phyloP scores from a whole-genome alignment of 2,329 filamentous ascomycete species.

The Scytalidium lignicola region DNA sequence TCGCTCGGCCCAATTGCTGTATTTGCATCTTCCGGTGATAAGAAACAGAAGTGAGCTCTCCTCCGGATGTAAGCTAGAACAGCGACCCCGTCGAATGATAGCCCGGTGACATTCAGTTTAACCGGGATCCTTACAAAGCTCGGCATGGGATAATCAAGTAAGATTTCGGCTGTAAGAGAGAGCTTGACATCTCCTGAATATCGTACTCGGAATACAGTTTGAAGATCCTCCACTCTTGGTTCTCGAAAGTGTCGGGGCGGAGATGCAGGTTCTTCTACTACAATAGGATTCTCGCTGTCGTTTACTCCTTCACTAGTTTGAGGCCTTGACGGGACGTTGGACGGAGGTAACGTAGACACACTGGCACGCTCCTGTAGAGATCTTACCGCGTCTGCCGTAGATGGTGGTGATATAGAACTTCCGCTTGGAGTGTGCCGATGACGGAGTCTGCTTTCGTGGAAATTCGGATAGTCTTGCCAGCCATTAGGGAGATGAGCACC shows the following conservation, averaged over 20 bases:
- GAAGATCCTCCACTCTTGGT: conserved; percentile 77
- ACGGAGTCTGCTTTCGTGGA: conserved; percentile 6
- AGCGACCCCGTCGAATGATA: conserved; percentile 92
- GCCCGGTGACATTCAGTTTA: conserved; percentile 87
- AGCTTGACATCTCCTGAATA: conserved; percentile 86
- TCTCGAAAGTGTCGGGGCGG: conserved; percentile 58
- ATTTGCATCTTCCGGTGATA: conserved; percentile 85
- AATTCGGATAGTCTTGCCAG: conserved; percentile 34
- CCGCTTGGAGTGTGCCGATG: conserved; percentile 25
- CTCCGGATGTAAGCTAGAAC: conserved; percentile 88
- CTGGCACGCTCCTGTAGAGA: conserved; percentile 53
- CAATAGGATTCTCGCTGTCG: conserved; percentile 24
- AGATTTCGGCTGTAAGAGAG: conserved; percentile 87
- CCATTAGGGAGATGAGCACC: conserved; percentile 58
- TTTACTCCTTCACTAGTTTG: conserved; percentile 47
- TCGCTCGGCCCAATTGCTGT: conserved; percentile 50
- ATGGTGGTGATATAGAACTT: conserved; percentile 24
- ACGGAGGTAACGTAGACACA: conserved; percentile 56
- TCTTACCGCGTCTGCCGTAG: conserved; percentile 36
- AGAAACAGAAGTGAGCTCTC: conserved; percentile 87
- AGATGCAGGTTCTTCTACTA: conserved; percentile 24
- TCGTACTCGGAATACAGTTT: conserved; percentile 84
- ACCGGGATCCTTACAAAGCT: conserved; percentile 95
- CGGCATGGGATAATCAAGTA: conserved; percentile 97
- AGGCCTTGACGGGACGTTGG: conserved; percentile 47